Conservation (phyloP, 2,329 filamentous ascomycete species). For the Coniochaeta pulveracea region DNA sequence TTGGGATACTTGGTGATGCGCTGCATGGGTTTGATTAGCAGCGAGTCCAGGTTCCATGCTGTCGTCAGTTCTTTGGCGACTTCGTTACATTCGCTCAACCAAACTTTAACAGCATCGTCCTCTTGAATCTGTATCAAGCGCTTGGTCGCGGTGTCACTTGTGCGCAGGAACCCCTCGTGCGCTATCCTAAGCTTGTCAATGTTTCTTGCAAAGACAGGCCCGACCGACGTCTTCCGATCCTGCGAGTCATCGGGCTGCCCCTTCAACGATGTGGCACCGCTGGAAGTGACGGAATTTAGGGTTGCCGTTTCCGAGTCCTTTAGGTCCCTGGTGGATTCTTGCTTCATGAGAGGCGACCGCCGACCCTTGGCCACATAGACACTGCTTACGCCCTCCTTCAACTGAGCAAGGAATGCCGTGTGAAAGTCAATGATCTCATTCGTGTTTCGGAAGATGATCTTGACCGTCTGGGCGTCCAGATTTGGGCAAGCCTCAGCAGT, state of each 20-base stretch:
- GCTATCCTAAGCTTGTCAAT: constrained; percentile 49
- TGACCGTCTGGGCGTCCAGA: constrained; percentile 73
- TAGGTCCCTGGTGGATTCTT: constrained; percentile 18
- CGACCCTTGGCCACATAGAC: constrained; percentile 60
- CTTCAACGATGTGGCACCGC: constrained; percentile 18
- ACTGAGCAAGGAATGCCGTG: constrained; percentile 61
- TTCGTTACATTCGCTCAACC: constrained; percentile 87
- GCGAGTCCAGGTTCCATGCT: constrained; percentile 88
- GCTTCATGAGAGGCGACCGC: constrained; percentile 27
- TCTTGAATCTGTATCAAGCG: constrained; percentile 51
- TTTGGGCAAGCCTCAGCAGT: constrained; percentile 75
- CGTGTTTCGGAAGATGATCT: constrained; percentile 84
- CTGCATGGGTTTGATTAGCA: constrained; percentile 96
- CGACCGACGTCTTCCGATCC: constrained; percentile 40
- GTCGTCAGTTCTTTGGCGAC: constrained; percentile 86
- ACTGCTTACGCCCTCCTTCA: constrained; percentile 69
- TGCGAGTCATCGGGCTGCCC: constrained; percentile 36
- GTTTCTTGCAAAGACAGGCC: constrained; percentile 42
- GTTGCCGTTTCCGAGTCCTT: constrained; percentile 19
- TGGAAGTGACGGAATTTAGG: constrained; percentile 23
- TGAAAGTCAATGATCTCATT: constrained; percentile 86
- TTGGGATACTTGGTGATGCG: constrained; percentile 89
- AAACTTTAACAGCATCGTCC: constrained; percentile 59
- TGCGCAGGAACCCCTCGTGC: constrained; percentile 52
- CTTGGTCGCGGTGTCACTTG: constrained; percentile 51